Base-by-base conservation (phyloP, 805 yeast species). In the Tetrapisispora namnaoensis region DNA sequence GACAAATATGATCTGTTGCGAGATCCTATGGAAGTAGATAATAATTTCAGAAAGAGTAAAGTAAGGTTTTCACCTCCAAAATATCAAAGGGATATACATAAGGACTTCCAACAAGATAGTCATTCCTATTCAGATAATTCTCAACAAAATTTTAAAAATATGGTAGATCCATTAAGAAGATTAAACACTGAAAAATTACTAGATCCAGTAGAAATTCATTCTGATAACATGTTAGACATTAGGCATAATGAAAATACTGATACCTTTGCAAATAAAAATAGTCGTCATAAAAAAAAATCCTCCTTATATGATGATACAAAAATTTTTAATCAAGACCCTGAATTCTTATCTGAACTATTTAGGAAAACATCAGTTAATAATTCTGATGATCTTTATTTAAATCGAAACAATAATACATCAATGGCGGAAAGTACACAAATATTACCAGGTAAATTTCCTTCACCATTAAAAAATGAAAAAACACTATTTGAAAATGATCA, bases 371-470 rank as follows among this genome's bases (percentile, higher is more conserved):
- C 16, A 13, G 18, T n/a, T 13, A 24, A 24, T 16, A 22, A 18
- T 16, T 5, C 11, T 20, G 16, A 20, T 3, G 10, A 27, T 27
- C 20, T 5, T 5, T 14, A 21, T 21, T n/a, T 5, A 30, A 40
- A 3, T 11, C n/a, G 14, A 14, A 9, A 2, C 8, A 18, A 8
- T 10, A 11, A 38, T 38, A 17, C 28, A 20, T 13, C 28, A 8
- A 17, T 18, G 24, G 21, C 43, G 13, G 17, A 27, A 11, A 40
- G 43, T 27, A 4, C n/a, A 27, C 43, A 32, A 11, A 13, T 48
- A 2, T 39, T 62, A 18, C 68, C 68, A 3, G 68, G 68, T 11
- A 61, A 62, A 45, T 64, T 61, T 41, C 66, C 66, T n/a, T 56
- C 65, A 2, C 65, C 67, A 20, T 28, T 32, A 17, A 54, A 53